phyloP scores from a whole-genome alignment of 2,329 filamentous ascomycete species.

The Colletotrichum limetticola region DNA sequence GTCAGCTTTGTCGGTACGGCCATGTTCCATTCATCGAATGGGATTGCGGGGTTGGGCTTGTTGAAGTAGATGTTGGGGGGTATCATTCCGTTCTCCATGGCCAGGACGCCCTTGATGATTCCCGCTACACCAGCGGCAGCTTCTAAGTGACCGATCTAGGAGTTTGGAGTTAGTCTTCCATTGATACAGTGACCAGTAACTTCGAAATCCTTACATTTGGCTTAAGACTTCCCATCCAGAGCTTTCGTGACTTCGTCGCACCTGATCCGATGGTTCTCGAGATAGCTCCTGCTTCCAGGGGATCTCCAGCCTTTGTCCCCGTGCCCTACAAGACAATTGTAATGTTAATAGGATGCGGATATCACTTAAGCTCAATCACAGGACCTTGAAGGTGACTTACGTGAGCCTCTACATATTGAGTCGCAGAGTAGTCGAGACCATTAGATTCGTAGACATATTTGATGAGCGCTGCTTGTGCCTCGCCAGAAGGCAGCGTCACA shows the following conservation, averaged over 20 bases:
- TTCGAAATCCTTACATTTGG: not conserved
- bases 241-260: not conserved
- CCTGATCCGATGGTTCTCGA: not conserved
- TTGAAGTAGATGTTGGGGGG: not conserved
- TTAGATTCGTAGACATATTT: not conserved
- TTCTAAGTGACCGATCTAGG: slow-evolving; percentile 10
- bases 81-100: not conserved
- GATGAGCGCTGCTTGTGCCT: slow-evolving; percentile 11
- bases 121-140: not conserved
- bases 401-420: slow-evolving; percentile 11
- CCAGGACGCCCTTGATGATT: not conserved
- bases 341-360: not conserved
- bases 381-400: slow-evolving; percentile 35
- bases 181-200: too few relatives aligned
- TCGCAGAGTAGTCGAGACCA: not conserved
- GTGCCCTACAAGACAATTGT: not conserved
- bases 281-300: not conserved
- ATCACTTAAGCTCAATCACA: too few relatives aligned
- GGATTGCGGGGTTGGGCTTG: not conserved
- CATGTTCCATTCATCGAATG: not conserved
- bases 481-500: slow-evolving; percentile 49
- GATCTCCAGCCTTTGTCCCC: slow-evolving; percentile 3
- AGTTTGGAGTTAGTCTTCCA: not conserved
- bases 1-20: not conserved
- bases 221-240: not conserved